These are phyloP conservation scores for Syzygium jambos DNA, from an alignment of 345 rosid genomes.

Conservation along the genomic window DNA sequence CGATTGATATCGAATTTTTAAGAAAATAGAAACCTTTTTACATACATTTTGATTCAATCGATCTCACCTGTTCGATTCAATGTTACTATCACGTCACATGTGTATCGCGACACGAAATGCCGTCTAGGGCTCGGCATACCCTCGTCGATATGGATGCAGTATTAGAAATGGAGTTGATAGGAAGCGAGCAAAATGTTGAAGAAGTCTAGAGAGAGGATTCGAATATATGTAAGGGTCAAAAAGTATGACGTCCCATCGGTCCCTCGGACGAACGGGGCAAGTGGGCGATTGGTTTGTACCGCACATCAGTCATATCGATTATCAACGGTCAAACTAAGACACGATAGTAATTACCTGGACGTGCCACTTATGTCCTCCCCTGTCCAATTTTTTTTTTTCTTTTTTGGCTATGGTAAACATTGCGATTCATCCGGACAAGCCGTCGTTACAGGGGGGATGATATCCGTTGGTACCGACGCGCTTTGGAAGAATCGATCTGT, in stretches of 20 bases:
- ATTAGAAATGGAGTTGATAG: not conserved
- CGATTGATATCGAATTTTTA: fast-evolving
- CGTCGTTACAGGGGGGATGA: too few species aligned
- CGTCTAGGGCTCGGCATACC: not conserved
- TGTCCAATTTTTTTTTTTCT: not conserved
- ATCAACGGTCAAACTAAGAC: not conserved
- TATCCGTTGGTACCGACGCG: too few species aligned
- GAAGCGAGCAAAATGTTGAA: not conserved
- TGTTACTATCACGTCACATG: fast-evolving
- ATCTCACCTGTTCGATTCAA: not conserved
- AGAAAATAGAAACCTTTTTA: not conserved
- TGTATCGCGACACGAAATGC: not conserved
- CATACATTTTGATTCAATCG: fast-evolving
- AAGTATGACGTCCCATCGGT: not conserved
- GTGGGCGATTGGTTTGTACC: not conserved
- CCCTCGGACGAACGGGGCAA: not conserved
- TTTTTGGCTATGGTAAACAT: not conserved
- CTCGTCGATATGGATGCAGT: not conserved
- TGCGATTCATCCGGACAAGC: too few species aligned
- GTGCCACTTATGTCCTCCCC: not conserved
- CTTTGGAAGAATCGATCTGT: too few species aligned
- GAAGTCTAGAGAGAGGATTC: not conserved
- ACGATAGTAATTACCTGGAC: not conserved
- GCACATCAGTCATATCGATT: not conserved
- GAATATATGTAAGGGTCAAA: not conserved